phyloP scores from a whole-genome alignment of 345 rosid genomes.

The Dovyalis caffra region DNA sequence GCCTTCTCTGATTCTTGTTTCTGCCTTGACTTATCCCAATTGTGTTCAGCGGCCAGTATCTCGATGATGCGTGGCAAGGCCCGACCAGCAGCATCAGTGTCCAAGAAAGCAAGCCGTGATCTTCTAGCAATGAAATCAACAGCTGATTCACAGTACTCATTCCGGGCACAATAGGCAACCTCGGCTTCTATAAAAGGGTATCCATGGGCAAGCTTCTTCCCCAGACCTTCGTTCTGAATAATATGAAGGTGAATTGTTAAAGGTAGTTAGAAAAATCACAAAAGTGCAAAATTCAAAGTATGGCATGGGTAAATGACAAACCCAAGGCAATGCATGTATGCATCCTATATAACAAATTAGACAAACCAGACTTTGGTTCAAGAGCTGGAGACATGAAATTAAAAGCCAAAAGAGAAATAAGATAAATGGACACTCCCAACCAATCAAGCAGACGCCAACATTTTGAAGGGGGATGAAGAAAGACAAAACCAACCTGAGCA shows the following conservation, averaged over 20 bases:
- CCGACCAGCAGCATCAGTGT: conserved; percentile 84
- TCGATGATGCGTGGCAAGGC: conserved; percentile 81
- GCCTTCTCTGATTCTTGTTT: conserved; percentile 65
- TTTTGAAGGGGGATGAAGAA: too few relatives aligned
- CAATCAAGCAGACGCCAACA: too few relatives aligned
- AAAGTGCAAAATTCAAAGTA: not conserved
- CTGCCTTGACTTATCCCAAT: conserved; percentile 75
- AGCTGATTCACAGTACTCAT: conserved; percentile 89
- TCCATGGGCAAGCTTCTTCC: conserved; percentile 92
- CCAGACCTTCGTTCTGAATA: conserved; percentile 74
- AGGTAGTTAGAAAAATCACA: not conserved
- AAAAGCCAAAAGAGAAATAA: too few relatives aligned
- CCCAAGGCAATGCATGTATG: not conserved
- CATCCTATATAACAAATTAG: not conserved
- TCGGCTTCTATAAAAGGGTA: conserved; percentile 69
- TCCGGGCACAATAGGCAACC: conserved; percentile 84
- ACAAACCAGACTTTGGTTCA: too few relatives aligned
- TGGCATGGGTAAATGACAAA: not conserved
- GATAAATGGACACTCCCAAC: too few relatives aligned
- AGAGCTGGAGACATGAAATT: too few relatives aligned
- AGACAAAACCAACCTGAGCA: conserved; percentile 68
- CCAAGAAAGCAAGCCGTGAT: conserved; percentile 89
- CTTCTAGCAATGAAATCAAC: conserved; percentile 94
- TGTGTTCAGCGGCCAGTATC: conserved; percentile 69
- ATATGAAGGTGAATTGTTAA: not conserved